A percentile compares a stretch with the other conserved stretches of the same genome.
Conservation (phyloP, 148 eudicot genomes). For the Spergularia bocconei region DNA sequence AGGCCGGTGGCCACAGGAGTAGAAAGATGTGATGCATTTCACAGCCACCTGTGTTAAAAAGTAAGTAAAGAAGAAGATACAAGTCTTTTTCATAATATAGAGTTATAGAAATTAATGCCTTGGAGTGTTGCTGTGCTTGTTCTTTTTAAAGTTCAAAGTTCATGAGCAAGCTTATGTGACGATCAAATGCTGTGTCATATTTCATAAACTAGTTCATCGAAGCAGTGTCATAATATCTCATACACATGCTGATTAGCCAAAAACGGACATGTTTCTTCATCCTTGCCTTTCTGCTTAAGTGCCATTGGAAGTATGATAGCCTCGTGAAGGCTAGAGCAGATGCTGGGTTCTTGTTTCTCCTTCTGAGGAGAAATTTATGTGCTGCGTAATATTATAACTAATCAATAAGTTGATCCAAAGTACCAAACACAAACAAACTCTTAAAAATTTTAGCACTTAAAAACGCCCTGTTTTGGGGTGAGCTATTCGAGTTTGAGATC, state of each 20-base stretch:
- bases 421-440: no score
- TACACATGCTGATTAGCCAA: background rate
- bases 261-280: background rate
- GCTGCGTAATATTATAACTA: background rate
- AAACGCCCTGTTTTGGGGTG: no score
- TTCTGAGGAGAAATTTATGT: background rate
- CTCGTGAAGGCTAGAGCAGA: background rate
- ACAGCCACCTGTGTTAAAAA: slow-evolving; percentile 24
- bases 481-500: no score
- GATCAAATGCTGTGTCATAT: slow-evolving; percentile 3
- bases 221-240: slow-evolving; percentile 17
- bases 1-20: slow-evolving; percentile 14
- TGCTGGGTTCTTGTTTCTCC: background rate
- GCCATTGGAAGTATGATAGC: background rate
- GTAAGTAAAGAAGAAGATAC: slow-evolving; percentile 22
- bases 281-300: slow-evolving; percentile 5
- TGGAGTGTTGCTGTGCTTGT: slow-evolving; percentile 14
- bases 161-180: slow-evolving; percentile 15
- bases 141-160: slow-evolving; percentile 1
- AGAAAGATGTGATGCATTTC: slow-evolving; percentile 23
- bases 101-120: slow-evolving; percentile 8
- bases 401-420: background rate
- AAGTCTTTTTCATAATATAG: background rate
- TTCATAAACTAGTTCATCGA: background rate
- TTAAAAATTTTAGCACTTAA: no score